Evolutionary conservation across 2,329 filamentous ascomycete species (phyloP), one percentile per base, ranked within the genome.

Genomic region (Penicillium aurantiogriseum): DNA sequence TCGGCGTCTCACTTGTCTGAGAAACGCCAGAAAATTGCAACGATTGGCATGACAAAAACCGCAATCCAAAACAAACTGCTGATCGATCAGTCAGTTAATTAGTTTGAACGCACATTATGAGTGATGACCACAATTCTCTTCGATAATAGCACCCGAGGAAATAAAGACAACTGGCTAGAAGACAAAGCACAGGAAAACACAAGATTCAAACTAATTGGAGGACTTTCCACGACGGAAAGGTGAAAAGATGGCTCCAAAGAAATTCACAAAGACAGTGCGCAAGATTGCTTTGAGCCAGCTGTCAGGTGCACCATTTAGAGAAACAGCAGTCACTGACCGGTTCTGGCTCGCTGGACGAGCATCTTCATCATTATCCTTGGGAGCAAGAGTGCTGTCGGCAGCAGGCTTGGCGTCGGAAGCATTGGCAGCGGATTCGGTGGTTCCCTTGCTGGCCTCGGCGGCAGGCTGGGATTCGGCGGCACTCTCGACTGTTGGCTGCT

Each of bases 401-500:
- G 56, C 35, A 25, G 45, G 57, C 51, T 63, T 64, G 21, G 49
- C 48, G 4, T 38, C 40, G 1, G 46, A 40, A 9, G 23, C 21
- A n/a, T 50, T 36, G 35, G 55, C 40, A 42, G 62, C 11, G 11
- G 50, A 6, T 27, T 59, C 57, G 52, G 38, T n/a, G 40, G 51
- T 23, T 43, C 55, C 53, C 38, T 58, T 53, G 51, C 47, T 61
- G 27, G 65, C 51, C 43, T 66, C 62, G 33, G 44, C 13, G 39
- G 57, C 43, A 25, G 63, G 48, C 42, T 64, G 39, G 29, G 63
- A 50, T 25, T 64, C 62, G 40, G 43, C 5, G 31, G 44, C 36
- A 21, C 53, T 44, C 36, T 61, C 51, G 15, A 42, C 59, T 19
- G 60, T 54, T 13, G 60, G 94, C 95, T 96, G 85, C 95, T 96